Base-by-base conservation (phyloP, 2,329 filamentous ascomycete genomes). In the Neoscytalidium dimidiatum region DNA sequence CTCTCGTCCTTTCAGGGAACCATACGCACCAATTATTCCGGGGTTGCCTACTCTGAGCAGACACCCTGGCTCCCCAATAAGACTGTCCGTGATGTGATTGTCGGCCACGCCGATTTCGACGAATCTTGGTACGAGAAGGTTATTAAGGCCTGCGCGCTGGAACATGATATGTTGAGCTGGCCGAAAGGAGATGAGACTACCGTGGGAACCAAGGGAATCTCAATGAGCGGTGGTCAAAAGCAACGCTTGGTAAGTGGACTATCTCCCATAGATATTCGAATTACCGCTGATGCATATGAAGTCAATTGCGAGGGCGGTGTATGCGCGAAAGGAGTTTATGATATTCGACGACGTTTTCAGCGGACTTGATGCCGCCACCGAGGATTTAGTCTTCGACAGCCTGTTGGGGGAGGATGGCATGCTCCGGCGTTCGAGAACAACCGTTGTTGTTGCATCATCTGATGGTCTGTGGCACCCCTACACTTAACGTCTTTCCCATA, bases 261-360 rank as follows among this genome's bases (percentile, higher is more conserved):
- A 48, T 70, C 62, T n/a, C 8, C 31, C 28, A 9, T 57, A 4
- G 41, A 60, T 21, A 23, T 23, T 4, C 14, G 23, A 11, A 5
- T 56, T 38, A 35, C 33, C 5, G 26, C 29, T 31, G 41, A 23
- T 23, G 49, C 49, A 77, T 17, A 19, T 31, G 17, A 51, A 51
- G 75, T 79, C 82, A 23, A 76, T 85, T 19, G 84, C 84, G 23
- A 75, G 84, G 64, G 83, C 83, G 13, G 74, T 84, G 8, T 85
- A 85, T 69, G 78, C 83, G 19, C 77, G 81, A 49, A 78, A 78
- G 53, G 76, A 81, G 41, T 74, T 84, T 33, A 73, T 84, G 41
- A 75, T 85, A 19, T 75, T 85, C 11, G 83, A 85, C 67, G 83
- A 85, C 67, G 79, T 81, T 23, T 77, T 85, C 23, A 83, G 80